Percentiles rank a stretch among this genome's conserved stretches.
Evolutionary conservation across 2,329 filamentous ascomycete species (phyloP).

Genomic region (Ophiocordyceps camponoti-floridani): DNA sequence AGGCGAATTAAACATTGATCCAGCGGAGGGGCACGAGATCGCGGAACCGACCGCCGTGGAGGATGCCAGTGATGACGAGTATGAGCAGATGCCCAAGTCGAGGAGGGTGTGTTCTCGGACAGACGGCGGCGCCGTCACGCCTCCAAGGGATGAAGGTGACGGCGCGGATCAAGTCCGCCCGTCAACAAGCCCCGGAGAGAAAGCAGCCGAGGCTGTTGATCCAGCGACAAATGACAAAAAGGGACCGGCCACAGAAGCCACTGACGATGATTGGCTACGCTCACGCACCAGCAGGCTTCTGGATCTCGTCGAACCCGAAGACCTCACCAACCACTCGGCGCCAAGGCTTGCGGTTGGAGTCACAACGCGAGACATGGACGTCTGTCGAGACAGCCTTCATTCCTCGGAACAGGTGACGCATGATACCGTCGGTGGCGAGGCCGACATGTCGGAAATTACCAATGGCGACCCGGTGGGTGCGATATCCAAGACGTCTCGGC

Average conservation of each 20-base stretch:
- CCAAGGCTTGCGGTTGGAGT: slow-evolving; percentile 1
- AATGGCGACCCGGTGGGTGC: slow-evolving; percentile 26
- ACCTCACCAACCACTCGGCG: slow-evolving; percentile 16
- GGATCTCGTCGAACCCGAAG: slow-evolving; percentile 64
- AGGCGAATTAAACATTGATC: slow-evolving; percentile 9
- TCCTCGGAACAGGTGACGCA: slow-evolving; percentile 9
- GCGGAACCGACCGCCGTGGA: slow-evolving; percentile 23
- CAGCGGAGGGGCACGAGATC: slow-evolving; percentile 6
- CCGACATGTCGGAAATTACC: slow-evolving; percentile 12
- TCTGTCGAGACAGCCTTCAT: slow-evolving; percentile 7
- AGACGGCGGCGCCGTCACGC: slow-evolving; percentile 2
- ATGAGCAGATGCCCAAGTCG: slow-evolving; percentile 45
- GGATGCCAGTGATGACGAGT: slow-evolving; percentile 56
- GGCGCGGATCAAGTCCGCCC: not conserved
- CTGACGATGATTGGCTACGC: slow-evolving; percentile 82
- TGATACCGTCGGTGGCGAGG: slow-evolving; percentile 10
- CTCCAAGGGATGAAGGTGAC: slow-evolving; percentile 3
- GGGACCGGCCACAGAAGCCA: slow-evolving; percentile 24
- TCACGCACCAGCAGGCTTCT: slow-evolving; percentile 74
- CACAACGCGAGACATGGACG: slow-evolving; percentile 5
- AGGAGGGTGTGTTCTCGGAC: slow-evolving; percentile 11
- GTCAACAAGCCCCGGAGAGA: not conserved
- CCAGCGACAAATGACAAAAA: slow-evolving; percentile 9
- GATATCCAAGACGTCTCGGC: slow-evolving; percentile 53
- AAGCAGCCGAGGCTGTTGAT: slow-evolving; percentile 5